These are phyloP conservation scores for Arachnomyces sp. DNA, from an alignment of 2,329 filamentous ascomycete genomes.

Conservation along the genomic window DNA sequence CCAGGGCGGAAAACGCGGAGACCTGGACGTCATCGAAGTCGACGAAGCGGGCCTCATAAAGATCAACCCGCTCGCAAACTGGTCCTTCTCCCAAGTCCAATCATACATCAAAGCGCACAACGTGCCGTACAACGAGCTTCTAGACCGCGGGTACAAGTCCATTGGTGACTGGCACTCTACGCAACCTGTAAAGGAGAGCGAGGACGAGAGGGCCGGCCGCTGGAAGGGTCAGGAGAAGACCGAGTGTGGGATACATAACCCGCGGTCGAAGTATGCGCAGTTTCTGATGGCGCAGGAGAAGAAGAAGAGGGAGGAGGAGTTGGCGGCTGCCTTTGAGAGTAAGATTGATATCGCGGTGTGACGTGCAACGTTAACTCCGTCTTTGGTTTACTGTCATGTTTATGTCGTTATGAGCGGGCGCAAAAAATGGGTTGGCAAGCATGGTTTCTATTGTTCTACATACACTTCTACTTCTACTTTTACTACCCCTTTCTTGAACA, in stretches of 20 bases:
- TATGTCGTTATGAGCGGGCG: no score
- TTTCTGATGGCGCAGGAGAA: constrained; percentile 67
- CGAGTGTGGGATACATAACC: constrained; percentile 98
- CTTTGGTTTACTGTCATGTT: no score
- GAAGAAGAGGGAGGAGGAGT: constrained; percentile 53
- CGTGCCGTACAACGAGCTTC: constrained; percentile 86
- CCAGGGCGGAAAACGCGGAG: constrained; percentile 85
- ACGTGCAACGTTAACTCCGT: no score
- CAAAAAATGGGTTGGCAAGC: no score
- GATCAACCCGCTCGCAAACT: constrained; percentile 94
- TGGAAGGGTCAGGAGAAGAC: constrained; percentile 97
- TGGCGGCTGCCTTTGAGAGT: constrained; percentile 36
- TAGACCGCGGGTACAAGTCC: constrained; percentile 95
- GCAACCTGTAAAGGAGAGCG: constrained; percentile 75
- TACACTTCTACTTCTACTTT: no score
- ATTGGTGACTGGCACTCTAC: constrained; percentile 98
- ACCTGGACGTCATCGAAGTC: constrained; percentile 83
- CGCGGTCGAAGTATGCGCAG: constrained; percentile 83
- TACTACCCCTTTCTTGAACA: no score
- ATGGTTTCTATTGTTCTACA: no score
- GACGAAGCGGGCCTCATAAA: constrained; percentile 90
- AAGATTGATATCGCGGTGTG: constrained; percentile 11
- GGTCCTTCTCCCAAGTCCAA: constrained; percentile 84
- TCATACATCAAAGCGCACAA: constrained; percentile 76
- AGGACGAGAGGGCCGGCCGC: constrained; percentile 90